phyloP scores from a whole-genome alignment of 2,329 filamentous ascomycete species.

The Verticillium albo-atrum region DNA sequence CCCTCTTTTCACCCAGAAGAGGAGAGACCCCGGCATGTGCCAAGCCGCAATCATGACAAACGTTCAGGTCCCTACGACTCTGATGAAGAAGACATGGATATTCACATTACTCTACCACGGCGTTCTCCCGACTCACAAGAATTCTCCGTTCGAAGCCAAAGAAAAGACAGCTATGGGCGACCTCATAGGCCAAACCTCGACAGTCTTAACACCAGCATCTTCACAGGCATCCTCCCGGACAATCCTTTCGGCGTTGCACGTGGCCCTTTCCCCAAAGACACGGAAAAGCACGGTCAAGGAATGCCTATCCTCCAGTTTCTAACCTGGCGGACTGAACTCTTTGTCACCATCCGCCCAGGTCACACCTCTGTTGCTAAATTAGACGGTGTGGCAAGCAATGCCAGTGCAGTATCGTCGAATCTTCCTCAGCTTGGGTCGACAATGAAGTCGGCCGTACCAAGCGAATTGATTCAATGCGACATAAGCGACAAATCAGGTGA shows the following conservation, averaged over 20 bases:
- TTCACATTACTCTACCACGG: too few species aligned
- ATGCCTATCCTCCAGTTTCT: constrained; percentile 25
- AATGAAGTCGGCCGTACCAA: too few species aligned
- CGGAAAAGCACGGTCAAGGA: not conserved
- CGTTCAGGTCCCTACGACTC: too few species aligned
- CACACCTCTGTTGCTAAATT: not conserved
- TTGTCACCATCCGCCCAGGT: constrained; percentile 4
- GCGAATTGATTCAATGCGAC: constrained; percentile 14
- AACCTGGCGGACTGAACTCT: constrained; percentile 20
- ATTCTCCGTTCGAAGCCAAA: too few species aligned
- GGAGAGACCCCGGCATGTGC: too few species aligned
- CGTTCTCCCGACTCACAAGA: too few species aligned
- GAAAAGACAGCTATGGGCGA: too few species aligned
- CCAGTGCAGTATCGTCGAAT: too few species aligned
- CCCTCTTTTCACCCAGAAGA: too few species aligned
- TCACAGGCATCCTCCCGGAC: not conserved
- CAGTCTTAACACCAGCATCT: not conserved
- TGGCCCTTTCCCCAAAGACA: not conserved
- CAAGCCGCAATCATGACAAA: too few species aligned
- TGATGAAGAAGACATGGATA: too few species aligned
- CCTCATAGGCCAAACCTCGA: not conserved
- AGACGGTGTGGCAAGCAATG: not conserved
- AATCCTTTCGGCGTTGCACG: not conserved
- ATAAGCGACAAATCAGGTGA: constrained; percentile 22
- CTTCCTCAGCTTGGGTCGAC: too few species aligned